Conservation (phyloP, 2,329 filamentous ascomycete species). For the Blastomyces emzantsi region DNA sequence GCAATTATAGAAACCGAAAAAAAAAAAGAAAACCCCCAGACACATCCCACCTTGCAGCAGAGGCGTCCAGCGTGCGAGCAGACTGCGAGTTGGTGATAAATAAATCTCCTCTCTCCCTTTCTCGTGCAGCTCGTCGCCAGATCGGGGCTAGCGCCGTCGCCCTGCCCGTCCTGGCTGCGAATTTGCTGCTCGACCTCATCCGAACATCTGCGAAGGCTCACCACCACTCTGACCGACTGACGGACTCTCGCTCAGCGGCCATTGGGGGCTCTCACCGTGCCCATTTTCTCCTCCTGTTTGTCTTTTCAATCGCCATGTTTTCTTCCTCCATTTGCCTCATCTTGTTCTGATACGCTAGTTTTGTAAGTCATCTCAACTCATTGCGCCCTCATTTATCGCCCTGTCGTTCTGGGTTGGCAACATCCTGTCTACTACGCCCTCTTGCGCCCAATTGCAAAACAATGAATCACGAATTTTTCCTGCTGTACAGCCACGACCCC, state of each 20-base stretch:
- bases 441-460: constrained; percentile 24
- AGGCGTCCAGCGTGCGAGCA: background rate
- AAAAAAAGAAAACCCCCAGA: background rate
- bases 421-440: constrained; percentile 17
- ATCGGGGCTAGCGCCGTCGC: constrained; percentile 4
- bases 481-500: constrained; percentile 21
- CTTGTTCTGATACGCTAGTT: constrained; percentile 1
- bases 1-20: background rate
- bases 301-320: constrained; percentile 5
- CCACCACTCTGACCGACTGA: background rate
- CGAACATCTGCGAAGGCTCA: background rate
- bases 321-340: background rate
- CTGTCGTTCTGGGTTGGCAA: background rate
- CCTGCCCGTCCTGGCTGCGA: background rate
- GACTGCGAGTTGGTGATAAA: background rate
- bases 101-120: background rate
- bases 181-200: background rate
- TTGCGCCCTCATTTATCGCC: background rate
- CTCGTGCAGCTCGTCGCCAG: background rate
- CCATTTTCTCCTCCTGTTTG: background rate
- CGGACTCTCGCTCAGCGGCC: background rate
- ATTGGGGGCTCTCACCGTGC: constrained; percentile 5
- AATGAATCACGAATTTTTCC: constrained; percentile 25
- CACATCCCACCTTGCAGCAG: background rate
- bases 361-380: background rate